Conservation (phyloP, 345 rosid genomes). For the Heritiera littoralis region DNA sequence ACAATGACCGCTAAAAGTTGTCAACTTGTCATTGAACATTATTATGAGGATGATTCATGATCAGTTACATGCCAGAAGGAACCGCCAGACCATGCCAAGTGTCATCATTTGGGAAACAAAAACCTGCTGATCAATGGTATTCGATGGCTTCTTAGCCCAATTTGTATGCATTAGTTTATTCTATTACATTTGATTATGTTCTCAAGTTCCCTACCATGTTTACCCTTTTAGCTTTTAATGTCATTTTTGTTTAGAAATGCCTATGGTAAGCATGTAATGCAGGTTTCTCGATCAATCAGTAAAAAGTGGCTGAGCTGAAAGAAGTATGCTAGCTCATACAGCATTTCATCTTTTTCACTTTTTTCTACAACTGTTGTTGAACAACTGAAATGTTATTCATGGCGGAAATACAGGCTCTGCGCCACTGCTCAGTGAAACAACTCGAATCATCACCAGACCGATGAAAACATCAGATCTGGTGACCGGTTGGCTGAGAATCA, state of each 20-base stretch:
- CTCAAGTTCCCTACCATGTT: not conserved
- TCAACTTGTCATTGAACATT: not conserved
- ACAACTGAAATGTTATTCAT: conserved; percentile 10
- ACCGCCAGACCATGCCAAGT: not conserved
- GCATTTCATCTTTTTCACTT: not conserved
- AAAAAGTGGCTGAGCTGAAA: not conserved
- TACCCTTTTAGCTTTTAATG: not conserved
- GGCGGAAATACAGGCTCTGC: conserved; percentile 3
- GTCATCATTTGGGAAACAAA: not conserved
- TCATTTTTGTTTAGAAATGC: not conserved
- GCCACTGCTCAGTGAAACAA: conserved; percentile 20
- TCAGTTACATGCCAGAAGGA: not conserved
- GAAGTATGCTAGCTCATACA: not conserved
- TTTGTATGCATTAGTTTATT: not conserved
- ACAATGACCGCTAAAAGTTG: not conserved
- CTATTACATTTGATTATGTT: not conserved
- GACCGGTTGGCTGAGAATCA: conserved; percentile 18
- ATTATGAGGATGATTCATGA: not conserved
- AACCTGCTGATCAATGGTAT: not conserved
- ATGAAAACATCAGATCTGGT: not conserved
- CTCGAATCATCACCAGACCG: conserved; percentile 18
- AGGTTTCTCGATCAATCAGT: not conserved
- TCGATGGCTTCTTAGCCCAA: too few relatives aligned
- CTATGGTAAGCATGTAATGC: not conserved
- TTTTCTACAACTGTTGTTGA: conserved; percentile 11